Percentiles rank a stretch among this genome's conserved stretches.
phyloP scores from a whole-genome alignment of 192 early-diverging fungal species.

The Umbelopsis ramanniana region DNA sequence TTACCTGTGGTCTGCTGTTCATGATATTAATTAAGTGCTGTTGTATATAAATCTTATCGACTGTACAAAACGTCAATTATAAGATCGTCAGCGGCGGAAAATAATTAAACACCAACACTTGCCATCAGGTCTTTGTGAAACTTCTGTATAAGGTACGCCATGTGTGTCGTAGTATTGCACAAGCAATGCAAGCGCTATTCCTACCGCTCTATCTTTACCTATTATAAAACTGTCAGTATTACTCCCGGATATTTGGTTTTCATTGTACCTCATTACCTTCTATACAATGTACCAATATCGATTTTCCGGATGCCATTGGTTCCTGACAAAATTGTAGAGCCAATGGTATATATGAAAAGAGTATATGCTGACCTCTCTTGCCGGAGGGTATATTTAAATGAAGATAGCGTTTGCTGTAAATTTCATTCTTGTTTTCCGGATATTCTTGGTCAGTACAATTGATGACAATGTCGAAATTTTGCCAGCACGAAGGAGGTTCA shows the following conservation, averaged over 20 bases:
- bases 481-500: constrained; percentile 61
- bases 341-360: constrained; percentile 59
- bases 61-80: neutral
- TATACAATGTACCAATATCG: constrained; percentile 77
- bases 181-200: constrained; percentile 73
- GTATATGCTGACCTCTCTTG: constrained; percentile 79
- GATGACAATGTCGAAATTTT: constrained; percentile 76
- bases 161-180: constrained; percentile 58
- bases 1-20: constrained; percentile 60
- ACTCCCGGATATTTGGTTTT: neutral
- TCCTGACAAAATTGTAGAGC: constrained; percentile 58
- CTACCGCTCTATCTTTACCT: constrained; percentile 80
- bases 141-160: constrained; percentile 35
- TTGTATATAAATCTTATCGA: constrained; percentile 65
- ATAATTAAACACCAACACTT: neutral
- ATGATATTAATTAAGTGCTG: constrained; percentile 70
- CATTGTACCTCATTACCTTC: constrained; percentile 54
- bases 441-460: constrained; percentile 75
- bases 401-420: constrained; percentile 51
- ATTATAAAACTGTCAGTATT: neutral
- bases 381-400: constrained; percentile 83
- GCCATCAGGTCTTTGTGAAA: constrained; percentile 29
- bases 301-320: constrained; percentile 39
- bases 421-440: constrained; percentile 30
- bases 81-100: neutral